These are phyloP conservation scores for Entomortierella parvispora DNA, from an alignment of 192 early-diverging fungal species.

Conservation along the genomic window DNA sequence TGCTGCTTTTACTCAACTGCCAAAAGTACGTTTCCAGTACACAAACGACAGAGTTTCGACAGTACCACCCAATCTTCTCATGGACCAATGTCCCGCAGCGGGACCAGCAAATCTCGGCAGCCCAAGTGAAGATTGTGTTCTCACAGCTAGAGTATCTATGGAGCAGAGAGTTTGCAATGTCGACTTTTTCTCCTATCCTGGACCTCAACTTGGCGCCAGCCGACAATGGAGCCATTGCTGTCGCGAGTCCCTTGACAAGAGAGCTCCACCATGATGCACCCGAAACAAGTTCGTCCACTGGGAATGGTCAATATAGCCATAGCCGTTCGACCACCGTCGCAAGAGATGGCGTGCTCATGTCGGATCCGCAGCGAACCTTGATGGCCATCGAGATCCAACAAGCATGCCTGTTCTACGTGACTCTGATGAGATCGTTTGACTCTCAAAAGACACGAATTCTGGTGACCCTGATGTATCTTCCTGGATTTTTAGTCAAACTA, in stretches of 20 bases:
- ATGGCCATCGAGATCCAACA: conserved; percentile 58
- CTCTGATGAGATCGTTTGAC: conserved; percentile 49
- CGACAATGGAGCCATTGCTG: neutral
- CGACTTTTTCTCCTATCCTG: conserved; percentile 14
- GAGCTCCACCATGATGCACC: neutral
- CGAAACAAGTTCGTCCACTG: conserved; percentile 1
- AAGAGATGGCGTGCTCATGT: neutral
- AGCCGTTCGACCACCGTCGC: neutral
- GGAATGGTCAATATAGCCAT: conserved; percentile 2
- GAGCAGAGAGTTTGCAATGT: conserved; percentile 40
- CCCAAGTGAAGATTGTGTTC: conserved; percentile 29
- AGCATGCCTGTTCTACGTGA: conserved; percentile 54
- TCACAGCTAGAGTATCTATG: conserved; percentile 32
- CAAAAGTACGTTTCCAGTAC: conserved; percentile 30
- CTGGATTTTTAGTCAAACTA: conserved; percentile 60
- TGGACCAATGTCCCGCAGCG: conserved; percentile 37
- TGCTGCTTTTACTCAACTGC: conserved; percentile 27
- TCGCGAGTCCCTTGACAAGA: neutral
- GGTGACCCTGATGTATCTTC: conserved; percentile 61
- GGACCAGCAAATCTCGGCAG: conserved; percentile 25
- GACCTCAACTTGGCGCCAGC: conserved; percentile 11
- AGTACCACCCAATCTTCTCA: conserved; percentile 38
- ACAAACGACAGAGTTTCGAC: conserved; percentile 34
- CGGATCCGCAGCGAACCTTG: conserved; percentile 29
- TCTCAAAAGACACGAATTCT: conserved; percentile 60